These are phyloP conservation scores for Sambucus nigra DNA, from an alignment of 129 eudicot genomes.

Conservation along the genomic window DNA sequence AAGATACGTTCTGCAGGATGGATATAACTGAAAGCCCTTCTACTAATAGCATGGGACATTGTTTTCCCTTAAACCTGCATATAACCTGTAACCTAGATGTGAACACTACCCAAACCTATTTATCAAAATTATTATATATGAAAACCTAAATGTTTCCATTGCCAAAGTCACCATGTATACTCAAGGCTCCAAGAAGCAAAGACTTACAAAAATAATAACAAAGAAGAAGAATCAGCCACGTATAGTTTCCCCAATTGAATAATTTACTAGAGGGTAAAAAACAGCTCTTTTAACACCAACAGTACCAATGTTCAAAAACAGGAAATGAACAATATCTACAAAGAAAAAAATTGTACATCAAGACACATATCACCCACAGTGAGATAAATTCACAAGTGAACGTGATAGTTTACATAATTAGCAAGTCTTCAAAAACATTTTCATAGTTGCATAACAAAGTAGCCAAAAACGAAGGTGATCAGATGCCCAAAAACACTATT, in stretches of 20 bases:
- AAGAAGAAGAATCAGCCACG: no score
- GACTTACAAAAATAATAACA: no score
- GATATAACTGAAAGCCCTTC: not conserved
- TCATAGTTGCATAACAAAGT: not conserved
- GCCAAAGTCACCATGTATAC: not conserved
- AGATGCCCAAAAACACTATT: slow-evolving; percentile 4
- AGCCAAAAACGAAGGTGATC: slow-evolving; percentile 6
- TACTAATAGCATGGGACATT: not conserved
- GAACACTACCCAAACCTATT: no score
- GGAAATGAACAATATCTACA: not conserved
- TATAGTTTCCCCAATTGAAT: not conserved
- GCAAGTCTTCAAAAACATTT: slow-evolving; percentile 1
- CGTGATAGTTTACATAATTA: no score
- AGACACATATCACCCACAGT: slow-evolving; percentile 7
- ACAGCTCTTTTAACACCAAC: not conserved
- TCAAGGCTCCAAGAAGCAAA: not conserved
- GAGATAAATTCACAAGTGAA: not conserved
- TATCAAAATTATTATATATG: no score
- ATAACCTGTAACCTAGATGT: not conserved
- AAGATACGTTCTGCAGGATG: no score
- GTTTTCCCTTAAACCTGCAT: not conserved
- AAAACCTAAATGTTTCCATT: not conserved
- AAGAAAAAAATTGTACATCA: not conserved
- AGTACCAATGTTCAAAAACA: not conserved
- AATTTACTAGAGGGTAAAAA: no score